phyloP scores from a whole-genome alignment of 1,284 basidiomycete genomes.

The Microstroma glucosiphilum region DNA sequence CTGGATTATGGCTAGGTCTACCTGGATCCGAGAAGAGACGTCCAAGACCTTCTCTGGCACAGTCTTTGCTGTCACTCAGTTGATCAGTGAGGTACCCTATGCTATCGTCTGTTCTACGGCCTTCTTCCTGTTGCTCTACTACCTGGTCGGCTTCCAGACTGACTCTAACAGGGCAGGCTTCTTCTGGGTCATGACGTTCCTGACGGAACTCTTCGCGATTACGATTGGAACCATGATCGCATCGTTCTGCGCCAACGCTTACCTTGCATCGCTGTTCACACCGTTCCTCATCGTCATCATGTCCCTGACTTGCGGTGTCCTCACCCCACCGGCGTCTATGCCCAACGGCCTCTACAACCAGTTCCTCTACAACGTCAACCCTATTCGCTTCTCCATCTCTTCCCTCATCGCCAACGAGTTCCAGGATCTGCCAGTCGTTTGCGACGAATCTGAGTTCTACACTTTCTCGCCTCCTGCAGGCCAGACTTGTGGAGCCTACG shows the following conservation, averaged over 20 bases:
- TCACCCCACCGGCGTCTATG: constrained; percentile 58
- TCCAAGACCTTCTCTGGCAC: constrained; percentile 38
- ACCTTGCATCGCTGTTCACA: constrained; percentile 73
- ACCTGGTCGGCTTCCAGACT: constrained; percentile 62
- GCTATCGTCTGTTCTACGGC: constrained; percentile 55
- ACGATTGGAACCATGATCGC: constrained; percentile 47
- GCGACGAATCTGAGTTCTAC: constrained; percentile 61
- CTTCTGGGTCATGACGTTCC: constrained; percentile 58
- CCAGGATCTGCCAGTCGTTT: constrained; percentile 65
- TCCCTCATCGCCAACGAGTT: constrained; percentile 71
- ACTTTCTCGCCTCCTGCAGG: constrained; percentile 65
- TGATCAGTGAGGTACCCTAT: constrained; percentile 62
- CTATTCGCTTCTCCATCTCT: constrained; percentile 31
- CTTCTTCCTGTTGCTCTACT: constrained; percentile 44
- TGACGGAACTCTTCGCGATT: constrained; percentile 34
- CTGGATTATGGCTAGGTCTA: constrained; percentile 69
- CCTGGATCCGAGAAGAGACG: constrained; percentile 41
- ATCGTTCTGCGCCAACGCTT: constrained; percentile 54
- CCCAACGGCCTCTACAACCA: constrained; percentile 28
- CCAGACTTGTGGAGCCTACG: constrained; percentile 64
- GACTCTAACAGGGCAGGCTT: constrained; percentile 61
- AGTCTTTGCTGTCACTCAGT: constrained; percentile 49
- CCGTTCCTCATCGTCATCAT: constrained; percentile 61
- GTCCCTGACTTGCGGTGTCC: constrained; percentile 58
- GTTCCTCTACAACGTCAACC: constrained; percentile 44